Percentiles rank a stretch among this genome's conserved stretches.
Conservation (phyloP, 495 filamentous ascomycete genomes). For the Penicillium alfredii region DNA sequence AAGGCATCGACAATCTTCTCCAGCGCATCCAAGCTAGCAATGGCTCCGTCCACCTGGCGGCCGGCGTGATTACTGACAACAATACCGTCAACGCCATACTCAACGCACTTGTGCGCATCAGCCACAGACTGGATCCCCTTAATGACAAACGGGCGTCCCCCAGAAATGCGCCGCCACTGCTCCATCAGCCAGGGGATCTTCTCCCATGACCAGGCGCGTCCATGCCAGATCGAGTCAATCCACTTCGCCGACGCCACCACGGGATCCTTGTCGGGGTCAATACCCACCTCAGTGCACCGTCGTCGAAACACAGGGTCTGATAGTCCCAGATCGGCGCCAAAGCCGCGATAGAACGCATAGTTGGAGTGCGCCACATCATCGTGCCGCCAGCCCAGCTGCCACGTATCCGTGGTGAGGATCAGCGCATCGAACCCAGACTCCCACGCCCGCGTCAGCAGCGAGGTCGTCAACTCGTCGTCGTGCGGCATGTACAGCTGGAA, state of each 20-base stretch:
- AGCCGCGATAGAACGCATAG: slow-evolving; percentile 58
- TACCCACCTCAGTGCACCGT: slow-evolving; percentile 42
- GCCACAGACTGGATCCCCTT: slow-evolving; percentile 52
- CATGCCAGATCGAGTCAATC: slow-evolving; percentile 64
- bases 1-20: slow-evolving; percentile 53
- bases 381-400: slow-evolving; percentile 60
- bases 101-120: slow-evolving; percentile 49
- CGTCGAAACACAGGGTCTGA: slow-evolving; percentile 53
- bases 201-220: slow-evolving; percentile 54
- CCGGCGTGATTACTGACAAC: slow-evolving; percentile 59
- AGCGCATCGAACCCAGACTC: slow-evolving; percentile 51
- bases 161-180: slow-evolving; percentile 47
- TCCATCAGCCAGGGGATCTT: slow-evolving; percentile 50
- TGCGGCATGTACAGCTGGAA: slow-evolving; percentile 63
- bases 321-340: slow-evolving; percentile 53
- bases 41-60: slow-evolving; percentile 56
- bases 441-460: slow-evolving; percentile 48
- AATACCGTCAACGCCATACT: slow-evolving; percentile 50
- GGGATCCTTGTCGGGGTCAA: slow-evolving; percentile 45
- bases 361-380: slow-evolving; percentile 52
- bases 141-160: slow-evolving; percentile 49
- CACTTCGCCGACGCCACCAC: slow-evolving; percentile 51
- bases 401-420: slow-evolving; percentile 62
- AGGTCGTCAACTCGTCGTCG: slow-evolving; percentile 54
- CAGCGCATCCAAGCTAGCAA: slow-evolving; percentile 55